Evolutionary conservation across 257 asterid genomes (phyloP), one percentile per base, ranked within the genome.

Genomic region (Ilex aquifolium): DNA sequence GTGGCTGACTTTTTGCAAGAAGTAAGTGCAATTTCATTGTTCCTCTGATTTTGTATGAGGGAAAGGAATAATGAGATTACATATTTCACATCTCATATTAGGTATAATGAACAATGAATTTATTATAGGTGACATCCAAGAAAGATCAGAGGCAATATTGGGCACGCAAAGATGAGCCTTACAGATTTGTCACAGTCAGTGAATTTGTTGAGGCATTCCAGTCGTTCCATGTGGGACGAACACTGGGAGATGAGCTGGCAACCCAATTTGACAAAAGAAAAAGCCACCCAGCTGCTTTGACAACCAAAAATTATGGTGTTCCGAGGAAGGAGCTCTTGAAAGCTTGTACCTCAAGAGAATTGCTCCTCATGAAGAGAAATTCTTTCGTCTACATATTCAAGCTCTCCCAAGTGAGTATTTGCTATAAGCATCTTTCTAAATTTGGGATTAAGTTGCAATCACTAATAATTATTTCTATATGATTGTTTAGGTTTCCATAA

Each of bases 111-210:
- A 8, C 7, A 36, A 36, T 36, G 8, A 7, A 15, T n/a, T 53
- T 53, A 2, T 53, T 67, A 61, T 71, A 86, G 95, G 88, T 86
- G 52, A 86, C 95, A 0, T 86, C 95, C 12, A 82, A 76, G 82
- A 86, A 86, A 70, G 95, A 86, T 50, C 95, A 86, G 53, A 60
- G 69, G 53, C 95, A 86, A 59, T 86, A 86, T 65, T 86, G 91
- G 95, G 72, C 73, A 10, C 64, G 63, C 13, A 71, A 56, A 53
- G 80, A 80, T 55, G 82, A 79, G 70, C 83, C 95, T 11, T 84
- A 84, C 79, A 68, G 70, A 3, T 84, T 77, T 60, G 5, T 71
- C 44, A 71, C 71, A 6, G 63, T 68, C 12, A 46, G 21, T 15
- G 76, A 65, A 55, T 65, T 71, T 55, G 59, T 64, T 1, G 72